Evolutionary conservation across 257 asterid species (phyloP).

Genomic region (Nicotiana undulata): DNA sequence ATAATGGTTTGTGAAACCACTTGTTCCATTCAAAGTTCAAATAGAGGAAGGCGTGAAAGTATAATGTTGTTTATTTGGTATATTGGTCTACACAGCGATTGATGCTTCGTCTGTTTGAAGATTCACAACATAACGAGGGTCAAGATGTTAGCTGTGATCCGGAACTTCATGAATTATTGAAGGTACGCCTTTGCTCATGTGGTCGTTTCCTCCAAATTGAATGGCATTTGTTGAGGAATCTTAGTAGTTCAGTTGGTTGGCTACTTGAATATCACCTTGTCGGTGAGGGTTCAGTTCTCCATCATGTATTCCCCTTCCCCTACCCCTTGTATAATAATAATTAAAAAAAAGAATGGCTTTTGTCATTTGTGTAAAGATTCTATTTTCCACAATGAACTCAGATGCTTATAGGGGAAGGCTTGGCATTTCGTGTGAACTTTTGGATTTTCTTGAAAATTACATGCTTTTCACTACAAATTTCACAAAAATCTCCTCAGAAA

Average conservation of each 20-base stretch:
- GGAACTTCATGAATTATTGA: conserved; percentile 48
- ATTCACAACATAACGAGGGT: conserved; percentile 17
- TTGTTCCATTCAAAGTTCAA: background rate
- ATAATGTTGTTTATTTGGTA: background rate
- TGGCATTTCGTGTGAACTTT: background rate
- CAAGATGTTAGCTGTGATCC: conserved; percentile 27
- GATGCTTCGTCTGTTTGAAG: conserved; percentile 52
- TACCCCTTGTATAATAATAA: too few relatives aligned
- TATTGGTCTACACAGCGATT: conserved; percentile 38
- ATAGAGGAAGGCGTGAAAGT: background rate
- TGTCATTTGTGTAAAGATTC: background rate
- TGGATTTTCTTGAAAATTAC: background rate
- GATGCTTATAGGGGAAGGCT: background rate
- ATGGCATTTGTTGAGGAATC: background rate
- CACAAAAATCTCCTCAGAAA: background rate
- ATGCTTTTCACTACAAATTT: background rate
- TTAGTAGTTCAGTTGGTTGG: too few relatives aligned
- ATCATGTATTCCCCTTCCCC: too few relatives aligned
- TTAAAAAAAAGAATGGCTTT: background rate
- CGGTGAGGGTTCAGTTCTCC: too few relatives aligned
- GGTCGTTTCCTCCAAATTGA: background rate
- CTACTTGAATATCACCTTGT: too few relatives aligned
- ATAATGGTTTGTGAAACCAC: background rate
- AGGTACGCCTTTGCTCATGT: conserved; percentile 35
- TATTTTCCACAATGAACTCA: background rate